Percentiles rank a stretch among this genome's conserved stretches.
These are phyloP conservation scores for Syzygium oleosum DNA, from an alignment of 345 rosid species.

Conservation along the genomic window DNA sequence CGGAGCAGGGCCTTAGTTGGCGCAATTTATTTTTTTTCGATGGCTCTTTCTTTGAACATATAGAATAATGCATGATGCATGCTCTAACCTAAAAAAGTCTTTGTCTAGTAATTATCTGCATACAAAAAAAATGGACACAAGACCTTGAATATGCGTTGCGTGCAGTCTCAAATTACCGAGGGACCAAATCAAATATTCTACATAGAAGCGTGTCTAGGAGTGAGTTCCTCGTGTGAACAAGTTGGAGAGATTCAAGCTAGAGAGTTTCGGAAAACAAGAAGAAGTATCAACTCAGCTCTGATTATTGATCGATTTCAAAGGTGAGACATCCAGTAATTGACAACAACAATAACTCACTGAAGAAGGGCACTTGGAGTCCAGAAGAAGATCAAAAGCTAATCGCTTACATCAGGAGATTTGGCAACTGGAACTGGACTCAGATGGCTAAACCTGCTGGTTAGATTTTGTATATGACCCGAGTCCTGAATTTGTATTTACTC, in stretches of 20 bases:
- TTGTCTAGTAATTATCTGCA: background rate
- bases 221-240: background rate
- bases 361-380: constrained; percentile 1
- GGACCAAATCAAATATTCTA: background rate
- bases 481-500: background rate
- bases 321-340: background rate
- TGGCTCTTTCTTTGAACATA: background rate
- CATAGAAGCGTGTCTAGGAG: background rate
- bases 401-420: background rate
- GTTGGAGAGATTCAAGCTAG: background rate
- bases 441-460: constrained; percentile 5
- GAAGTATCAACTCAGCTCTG: background rate
- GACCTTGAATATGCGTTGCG: background rate
- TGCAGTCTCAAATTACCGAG: background rate
- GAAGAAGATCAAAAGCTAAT: constrained; percentile 8
- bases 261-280: background rate
- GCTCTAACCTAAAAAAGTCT: background rate
- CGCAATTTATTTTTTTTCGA: background rate
- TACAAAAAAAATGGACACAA: background rate
- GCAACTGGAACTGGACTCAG: constrained; percentile 4
- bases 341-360: background rate
- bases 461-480: background rate
- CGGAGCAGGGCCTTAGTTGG: background rate
- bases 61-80: background rate
- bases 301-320: background rate